phyloP scores from a whole-genome alignment of 164 flowering plant genomes.

The Magnolia kwangsiensis region DNA sequence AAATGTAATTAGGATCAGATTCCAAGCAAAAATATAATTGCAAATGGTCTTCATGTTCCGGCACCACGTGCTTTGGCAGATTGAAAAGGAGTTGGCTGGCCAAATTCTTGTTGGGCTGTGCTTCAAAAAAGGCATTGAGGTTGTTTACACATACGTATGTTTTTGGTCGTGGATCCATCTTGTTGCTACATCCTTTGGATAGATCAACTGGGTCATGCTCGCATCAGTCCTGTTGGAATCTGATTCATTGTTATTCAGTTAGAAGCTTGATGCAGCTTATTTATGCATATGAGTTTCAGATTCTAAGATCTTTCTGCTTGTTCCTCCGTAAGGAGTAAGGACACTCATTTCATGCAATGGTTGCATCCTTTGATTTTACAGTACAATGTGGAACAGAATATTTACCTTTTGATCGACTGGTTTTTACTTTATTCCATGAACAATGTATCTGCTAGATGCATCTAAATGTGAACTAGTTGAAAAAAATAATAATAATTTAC shows the following conservation, averaged over 20 bases:
- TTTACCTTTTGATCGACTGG: background rate
- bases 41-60: background rate
- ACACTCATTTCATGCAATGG: too few relatives aligned
- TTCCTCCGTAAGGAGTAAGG: background rate
- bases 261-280: background rate
- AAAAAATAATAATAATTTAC: too few relatives aligned
- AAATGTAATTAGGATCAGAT: slow-evolving; percentile 14
- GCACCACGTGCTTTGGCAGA: background rate
- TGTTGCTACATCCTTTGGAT: too few relatives aligned
- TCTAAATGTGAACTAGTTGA: background rate
- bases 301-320: background rate
- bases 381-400: background rate
- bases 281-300: background rate
- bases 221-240: background rate
- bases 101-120: background rate
- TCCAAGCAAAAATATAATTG: background rate
- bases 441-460: background rate
- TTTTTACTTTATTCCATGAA: background rate
- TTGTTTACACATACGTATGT: background rate
- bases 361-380: too few relatives aligned
- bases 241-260: slow-evolving; percentile 9
- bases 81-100: background rate
- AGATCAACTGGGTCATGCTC: background rate
- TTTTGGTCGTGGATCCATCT: background rate
- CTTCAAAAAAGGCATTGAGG: slow-evolving; percentile 11